Evolutionary conservation across 2,329 filamentous ascomycete species (phyloP).

Genomic region (Fusarium sp.): DNA sequence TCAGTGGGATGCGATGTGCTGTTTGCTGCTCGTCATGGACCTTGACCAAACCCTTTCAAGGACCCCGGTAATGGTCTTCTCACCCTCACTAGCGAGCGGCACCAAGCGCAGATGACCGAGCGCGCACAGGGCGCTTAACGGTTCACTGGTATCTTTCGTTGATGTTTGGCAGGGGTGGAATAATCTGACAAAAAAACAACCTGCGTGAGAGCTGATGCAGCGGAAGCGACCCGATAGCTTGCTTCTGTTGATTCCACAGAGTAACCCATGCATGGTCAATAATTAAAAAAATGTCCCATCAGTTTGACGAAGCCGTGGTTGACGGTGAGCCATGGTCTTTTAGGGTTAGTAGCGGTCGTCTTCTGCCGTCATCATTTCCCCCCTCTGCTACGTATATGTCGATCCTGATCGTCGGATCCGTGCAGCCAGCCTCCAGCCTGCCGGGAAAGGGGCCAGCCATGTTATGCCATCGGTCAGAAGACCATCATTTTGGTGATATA

Average conservation of each 20-base stretch:
- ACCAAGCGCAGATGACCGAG: conserved; percentile 44
- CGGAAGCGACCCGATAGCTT: conserved; percentile 34
- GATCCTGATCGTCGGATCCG: conserved; percentile 42
- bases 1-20: conserved; percentile 24
- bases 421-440: conserved; percentile 34
- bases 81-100: conserved; percentile 34
- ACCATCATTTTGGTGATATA: conserved; percentile 18
- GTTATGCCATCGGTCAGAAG: conserved; percentile 24
- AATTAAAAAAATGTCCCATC: conserved; percentile 5
- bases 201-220: conserved; percentile 4
- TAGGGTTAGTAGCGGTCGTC: conserved; percentile 16
- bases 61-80: conserved; percentile 29
- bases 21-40: conserved; percentile 31
- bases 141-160: conserved; percentile 20
- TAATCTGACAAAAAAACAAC: conserved; percentile 10
- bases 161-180: conserved; percentile 12
- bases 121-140: conserved; percentile 39
- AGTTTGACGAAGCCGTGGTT: conserved; percentile 3
- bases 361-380: conserved; percentile 37
- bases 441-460: conserved; percentile 30
- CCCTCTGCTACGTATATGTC: conserved; percentile 28
- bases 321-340: conserved; percentile 30
- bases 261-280: conserved; percentile 1
- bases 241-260: conserved; percentile 18
- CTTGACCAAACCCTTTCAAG: conserved; percentile 23